Evolutionary conservation across 2,329 filamentous ascomycete genomes (phyloP).

Genomic region (Lasiodiplodia gonubiensis): DNA sequence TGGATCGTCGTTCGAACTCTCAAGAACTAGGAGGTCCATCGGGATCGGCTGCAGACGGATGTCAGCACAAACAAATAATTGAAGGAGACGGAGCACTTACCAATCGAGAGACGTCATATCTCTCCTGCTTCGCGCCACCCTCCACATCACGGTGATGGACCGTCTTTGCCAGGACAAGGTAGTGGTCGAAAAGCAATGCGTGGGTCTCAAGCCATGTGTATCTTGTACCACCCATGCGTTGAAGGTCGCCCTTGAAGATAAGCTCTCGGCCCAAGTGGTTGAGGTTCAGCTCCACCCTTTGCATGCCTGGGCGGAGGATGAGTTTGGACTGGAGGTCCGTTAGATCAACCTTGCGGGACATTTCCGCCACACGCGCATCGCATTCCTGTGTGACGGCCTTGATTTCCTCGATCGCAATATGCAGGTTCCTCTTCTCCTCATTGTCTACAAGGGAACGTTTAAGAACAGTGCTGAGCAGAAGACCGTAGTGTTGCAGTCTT

Average conservation of each 20-base stretch:
- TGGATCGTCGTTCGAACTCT: constrained; percentile 90
- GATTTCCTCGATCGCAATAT: constrained; percentile 88
- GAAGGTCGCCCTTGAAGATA: constrained; percentile 86
- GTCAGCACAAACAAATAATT: constrained; percentile 1
- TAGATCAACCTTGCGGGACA: constrained; percentile 87
- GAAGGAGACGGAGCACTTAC: constrained; percentile 53
- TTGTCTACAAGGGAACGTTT: constrained; percentile 83
- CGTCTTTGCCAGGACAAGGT: constrained; percentile 87
- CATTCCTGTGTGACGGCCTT: constrained; percentile 88
- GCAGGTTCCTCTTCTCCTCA: constrained; percentile 86
- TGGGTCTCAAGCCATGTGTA: constrained; percentile 95
- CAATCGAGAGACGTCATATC: constrained; percentile 91
- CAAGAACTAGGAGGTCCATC: constrained; percentile 92
- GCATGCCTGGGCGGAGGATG: constrained; percentile 84
- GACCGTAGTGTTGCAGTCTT: constrained; percentile 84
- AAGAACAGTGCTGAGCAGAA: constrained; percentile 81
- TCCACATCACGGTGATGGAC: constrained; percentile 71
- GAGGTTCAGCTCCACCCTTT: constrained; percentile 81
- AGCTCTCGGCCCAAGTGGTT: constrained; percentile 93
- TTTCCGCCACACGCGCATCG: constrained; percentile 89
- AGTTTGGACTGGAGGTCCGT: constrained; percentile 84
- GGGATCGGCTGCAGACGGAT: constrained; percentile 72
- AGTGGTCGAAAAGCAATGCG: constrained; percentile 93
- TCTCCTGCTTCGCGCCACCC: constrained; percentile 74
- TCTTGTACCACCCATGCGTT: constrained; percentile 84